Base-by-base conservation (phyloP, 371 early-diverging fungal genomes). In the Paraphysoderma sedebokerense region DNA sequence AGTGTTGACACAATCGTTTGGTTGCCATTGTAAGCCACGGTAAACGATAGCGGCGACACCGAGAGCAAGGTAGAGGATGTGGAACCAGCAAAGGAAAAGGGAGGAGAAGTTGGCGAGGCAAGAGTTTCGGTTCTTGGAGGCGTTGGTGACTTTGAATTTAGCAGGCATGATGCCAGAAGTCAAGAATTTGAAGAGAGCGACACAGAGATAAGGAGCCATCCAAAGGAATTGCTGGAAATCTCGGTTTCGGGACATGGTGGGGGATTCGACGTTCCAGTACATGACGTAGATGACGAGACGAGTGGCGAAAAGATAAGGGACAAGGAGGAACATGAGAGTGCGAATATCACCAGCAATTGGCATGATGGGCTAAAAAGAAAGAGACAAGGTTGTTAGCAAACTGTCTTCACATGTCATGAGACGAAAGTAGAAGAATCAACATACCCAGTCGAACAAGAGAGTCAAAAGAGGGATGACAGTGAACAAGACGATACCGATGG, bases 61-160 rank as follows among this genome's bases (percentile, higher is more conserved):
- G 19, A 42, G 7, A 5, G 5, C 42, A 5, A 23, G 20, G 13
- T 42, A 42, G 11, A 22, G 19, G 5, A 42, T 22, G 42, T 42
- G 42, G 42, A 42, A 42, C 42, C 11, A 42, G 42, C 42, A 42
- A 28, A 7, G 28, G n/a, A 7, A 5, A n/a, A 42, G 26, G 9
- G 15, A n/a, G 13, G 28, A 42, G 5, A 8, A n/a, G n/a, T n/a
- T n/a, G n/a, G n/a, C n/a, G n/a, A n/a, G n/a, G n/a, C n/a, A n/a
- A n/a, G n/a, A n/a, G n/a, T n/a, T n/a, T n/a, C n/a, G 19, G 30
- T 48, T 39, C 23, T 38, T 38, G 23, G 48, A 30, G 3, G 46
- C 37, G 17, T 48, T 48, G 24, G 48, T 48, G 29, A 48, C 48
- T 31, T 48, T 48, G 48, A 48, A 48, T 17, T 28, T 17, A 20